Evolutionary conservation across 768 basidiomycete genomes (phyloP).

Genomic region (Tylopilus cervinicoccineus): DNA sequence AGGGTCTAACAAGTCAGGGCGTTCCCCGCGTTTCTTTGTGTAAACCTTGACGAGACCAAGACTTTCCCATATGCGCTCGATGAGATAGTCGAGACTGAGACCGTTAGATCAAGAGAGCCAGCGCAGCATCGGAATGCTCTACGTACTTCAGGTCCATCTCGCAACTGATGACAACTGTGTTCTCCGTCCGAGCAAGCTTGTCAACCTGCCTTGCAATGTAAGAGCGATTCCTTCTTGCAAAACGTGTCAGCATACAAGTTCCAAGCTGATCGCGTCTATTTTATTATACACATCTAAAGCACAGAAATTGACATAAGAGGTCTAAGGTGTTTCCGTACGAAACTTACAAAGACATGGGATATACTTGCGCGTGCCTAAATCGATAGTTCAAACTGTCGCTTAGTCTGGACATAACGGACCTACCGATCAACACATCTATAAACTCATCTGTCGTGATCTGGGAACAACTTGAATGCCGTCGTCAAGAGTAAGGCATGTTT

Average conservation of each 20-base stretch:
- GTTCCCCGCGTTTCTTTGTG: constrained; percentile 95
- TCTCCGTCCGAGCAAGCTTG: constrained; percentile 74
- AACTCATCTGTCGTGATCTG: constrained; percentile 96
- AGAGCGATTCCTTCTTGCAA: neutral
- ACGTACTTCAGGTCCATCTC: constrained; percentile 88
- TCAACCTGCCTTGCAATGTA: constrained; percentile 46
- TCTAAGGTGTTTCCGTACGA: neutral
- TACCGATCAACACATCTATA: constrained; percentile 95
- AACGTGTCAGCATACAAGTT: constrained; percentile 38
- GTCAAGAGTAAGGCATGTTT: constrained; percentile 3
- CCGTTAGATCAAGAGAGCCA: constrained; percentile 1
- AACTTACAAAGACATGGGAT: constrained; percentile 83
- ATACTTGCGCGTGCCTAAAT: constrained; percentile 85
- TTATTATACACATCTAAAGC: constrained; percentile 93
- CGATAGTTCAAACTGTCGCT: neutral
- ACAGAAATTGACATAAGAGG: neutral
- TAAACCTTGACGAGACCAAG: constrained; percentile 87
- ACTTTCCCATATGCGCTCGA: constrained; percentile 76
- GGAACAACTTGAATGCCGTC: constrained; percentile 1
- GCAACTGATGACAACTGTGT: constrained; percentile 94
- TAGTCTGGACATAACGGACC: constrained; percentile 3
- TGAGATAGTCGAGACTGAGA: constrained; percentile 62
- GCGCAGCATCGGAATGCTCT: neutral
- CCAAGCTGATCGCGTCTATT: constrained; percentile 82
- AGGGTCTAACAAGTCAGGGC: constrained; percentile 89